Percentiles rank a stretch among this genome's conserved stretches.
Evolutionary conservation across 2,329 filamentous ascomycete genomes (phyloP).

Genomic region (Peltaster fructicola): DNA sequence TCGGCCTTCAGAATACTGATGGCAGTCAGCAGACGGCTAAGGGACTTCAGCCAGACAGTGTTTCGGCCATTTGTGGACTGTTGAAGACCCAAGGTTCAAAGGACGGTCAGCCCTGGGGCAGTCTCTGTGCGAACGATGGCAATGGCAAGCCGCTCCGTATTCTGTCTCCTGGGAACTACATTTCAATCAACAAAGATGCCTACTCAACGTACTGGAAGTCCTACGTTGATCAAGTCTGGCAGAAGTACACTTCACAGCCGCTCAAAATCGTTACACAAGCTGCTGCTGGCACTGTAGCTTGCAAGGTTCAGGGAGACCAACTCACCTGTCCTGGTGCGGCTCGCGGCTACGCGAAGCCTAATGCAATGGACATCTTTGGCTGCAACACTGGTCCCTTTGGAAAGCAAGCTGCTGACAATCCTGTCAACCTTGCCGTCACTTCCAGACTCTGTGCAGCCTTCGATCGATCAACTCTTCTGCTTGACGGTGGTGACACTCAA

Average conservation of each 20-base stretch:
- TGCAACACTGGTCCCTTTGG: conserved; percentile 47
- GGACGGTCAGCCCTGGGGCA: conserved; percentile 42
- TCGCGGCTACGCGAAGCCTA: conserved; percentile 37
- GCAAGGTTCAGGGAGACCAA: conserved; percentile 26
- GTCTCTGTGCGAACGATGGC: conserved; percentile 30
- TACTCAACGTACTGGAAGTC: conserved; percentile 34
- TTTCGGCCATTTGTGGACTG: conserved; percentile 34
- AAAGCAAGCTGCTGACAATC: conserved; percentile 21
- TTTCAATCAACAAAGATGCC: conserved; percentile 26
- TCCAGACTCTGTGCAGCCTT: conserved; percentile 58
- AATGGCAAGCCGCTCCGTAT: conserved; percentile 20
- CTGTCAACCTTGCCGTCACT: conserved; percentile 38
- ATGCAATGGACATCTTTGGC: conserved; percentile 45
- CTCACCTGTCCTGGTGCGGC: conserved; percentile 23
- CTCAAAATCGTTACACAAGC: conserved; percentile 49
- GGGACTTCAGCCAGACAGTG: conserved; percentile 39
- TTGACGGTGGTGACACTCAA: conserved; percentile 29
- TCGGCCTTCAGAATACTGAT: conserved; percentile 32
- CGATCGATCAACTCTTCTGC: conserved; percentile 52
- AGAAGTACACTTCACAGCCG: conserved; percentile 26
- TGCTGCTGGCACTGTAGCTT: conserved; percentile 34
- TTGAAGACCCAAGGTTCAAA: conserved; percentile 33
- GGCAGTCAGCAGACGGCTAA: conserved; percentile 32
- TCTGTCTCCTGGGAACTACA: conserved; percentile 20
- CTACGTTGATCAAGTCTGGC: conserved; percentile 35